phyloP scores from a whole-genome alignment of 805 yeast species.

The Saccharomycopsis fodiens region DNA sequence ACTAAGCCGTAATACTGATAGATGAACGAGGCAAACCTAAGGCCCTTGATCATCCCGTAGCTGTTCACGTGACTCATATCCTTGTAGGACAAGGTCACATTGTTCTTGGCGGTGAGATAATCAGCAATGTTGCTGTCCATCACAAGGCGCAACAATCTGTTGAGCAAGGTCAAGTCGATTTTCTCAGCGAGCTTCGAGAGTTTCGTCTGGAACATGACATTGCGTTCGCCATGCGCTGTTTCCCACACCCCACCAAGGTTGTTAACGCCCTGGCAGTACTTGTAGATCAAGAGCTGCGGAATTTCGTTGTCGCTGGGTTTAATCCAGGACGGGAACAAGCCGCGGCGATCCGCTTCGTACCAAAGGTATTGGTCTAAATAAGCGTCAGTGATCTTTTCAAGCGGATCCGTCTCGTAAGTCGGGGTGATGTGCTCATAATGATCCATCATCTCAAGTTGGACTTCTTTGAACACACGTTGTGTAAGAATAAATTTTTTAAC shows the following conservation, averaged over 20 bases:
- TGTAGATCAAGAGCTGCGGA: slow-evolving; percentile 85
- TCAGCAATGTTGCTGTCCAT: slow-evolving; percentile 91
- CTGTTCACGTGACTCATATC: slow-evolving; percentile 94
- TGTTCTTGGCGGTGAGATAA: slow-evolving; percentile 87
- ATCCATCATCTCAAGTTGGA: slow-evolving; percentile 83
- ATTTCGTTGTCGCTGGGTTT: slow-evolving; percentile 93
- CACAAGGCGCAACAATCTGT: slow-evolving; percentile 69
- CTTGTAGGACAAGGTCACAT: slow-evolving; percentile 72
- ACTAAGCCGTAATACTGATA: slow-evolving; percentile 86
- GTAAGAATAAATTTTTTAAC: slow-evolving; percentile 76
- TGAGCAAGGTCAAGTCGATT: slow-evolving; percentile 79
- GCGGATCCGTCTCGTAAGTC: slow-evolving; percentile 80
- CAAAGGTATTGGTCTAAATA: slow-evolving; percentile 91
- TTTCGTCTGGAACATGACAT: slow-evolving; percentile 76
- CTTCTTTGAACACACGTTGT: slow-evolving; percentile 89
- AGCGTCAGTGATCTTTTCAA: slow-evolving; percentile 94
- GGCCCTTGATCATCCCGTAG: slow-evolving; percentile 79
- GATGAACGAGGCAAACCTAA: slow-evolving; percentile 85
- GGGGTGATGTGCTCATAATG: slow-evolving; percentile 79
- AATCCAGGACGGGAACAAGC: slow-evolving; percentile 90
- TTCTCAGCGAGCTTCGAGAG: slow-evolving; percentile 71
- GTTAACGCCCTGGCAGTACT: slow-evolving; percentile 90
- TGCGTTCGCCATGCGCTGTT: slow-evolving; percentile 60
- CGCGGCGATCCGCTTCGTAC: slow-evolving; percentile 88
- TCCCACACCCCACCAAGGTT: slow-evolving; percentile 77